phyloP scores from a whole-genome alignment of 1,284 basidiomycete genomes.

The Papiliotrema nemorosa region DNA sequence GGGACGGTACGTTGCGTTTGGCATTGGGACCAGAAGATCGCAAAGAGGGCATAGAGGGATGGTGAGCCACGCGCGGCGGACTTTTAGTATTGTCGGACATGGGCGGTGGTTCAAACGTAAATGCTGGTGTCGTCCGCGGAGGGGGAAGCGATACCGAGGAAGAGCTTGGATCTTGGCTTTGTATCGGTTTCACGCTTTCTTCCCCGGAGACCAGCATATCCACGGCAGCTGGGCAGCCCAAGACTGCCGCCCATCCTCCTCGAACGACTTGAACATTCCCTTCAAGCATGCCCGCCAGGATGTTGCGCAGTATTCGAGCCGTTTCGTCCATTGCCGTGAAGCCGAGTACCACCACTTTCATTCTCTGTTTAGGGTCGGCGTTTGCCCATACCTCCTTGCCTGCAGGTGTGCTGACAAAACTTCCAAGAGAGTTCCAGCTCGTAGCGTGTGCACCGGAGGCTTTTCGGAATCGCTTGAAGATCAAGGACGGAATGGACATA shows the following conservation, averaged over 20 bases:
- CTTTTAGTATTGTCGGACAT: conserved; percentile 10
- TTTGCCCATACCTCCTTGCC: conserved; percentile 66
- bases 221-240: conserved; percentile 10
- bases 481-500: conserved; percentile 76
- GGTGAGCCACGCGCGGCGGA: conserved; percentile 15
- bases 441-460: conserved; percentile 55
- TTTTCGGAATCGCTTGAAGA: conserved; percentile 71
- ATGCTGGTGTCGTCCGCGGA: conserved; percentile 2
- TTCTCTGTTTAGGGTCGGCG: conserved; percentile 47
- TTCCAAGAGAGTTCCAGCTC: conserved; percentile 62
- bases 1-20: conserved; percentile 24
- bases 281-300: conserved; percentile 22
- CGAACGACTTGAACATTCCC: conserved; percentile 24
- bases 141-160: neutral
- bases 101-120: conserved; percentile 17
- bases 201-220: conserved; percentile 7
- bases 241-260: conserved; percentile 36
- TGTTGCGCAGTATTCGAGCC: conserved; percentile 14
- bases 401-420: conserved; percentile 71
- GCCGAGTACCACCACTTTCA: conserved; percentile 34
- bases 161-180: neutral
- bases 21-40: conserved; percentile 7
- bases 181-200: neutral
- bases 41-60: conserved; percentile 30
- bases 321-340: conserved; percentile 29